Conservation (phyloP, 768 basidiomycete genomes). For the Dacryopinax spathularia region DNA sequence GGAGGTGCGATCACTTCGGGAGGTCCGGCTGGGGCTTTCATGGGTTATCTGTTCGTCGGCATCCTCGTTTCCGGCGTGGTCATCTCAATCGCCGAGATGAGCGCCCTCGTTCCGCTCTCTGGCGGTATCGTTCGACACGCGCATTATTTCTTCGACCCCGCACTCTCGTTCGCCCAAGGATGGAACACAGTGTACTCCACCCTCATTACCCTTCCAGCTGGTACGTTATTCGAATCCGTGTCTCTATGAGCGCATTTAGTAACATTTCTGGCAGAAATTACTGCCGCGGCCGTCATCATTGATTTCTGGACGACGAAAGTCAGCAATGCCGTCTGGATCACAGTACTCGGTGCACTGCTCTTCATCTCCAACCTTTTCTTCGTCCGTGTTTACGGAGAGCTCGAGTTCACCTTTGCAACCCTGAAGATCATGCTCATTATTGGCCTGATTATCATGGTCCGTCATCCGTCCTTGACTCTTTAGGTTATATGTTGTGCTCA, state of each 20-base stretch:
- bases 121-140: conserved; percentile 34
- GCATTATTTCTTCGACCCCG: conserved; percentile 40
- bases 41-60: conserved; percentile 23
- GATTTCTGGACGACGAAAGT: conserved; percentile 49
- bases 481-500: not conserved
- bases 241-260: not conserved
- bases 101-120: not conserved
- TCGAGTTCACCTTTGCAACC: conserved; percentile 26
- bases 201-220: not conserved
- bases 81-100: conserved; percentile 20
- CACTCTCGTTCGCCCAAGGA: conserved; percentile 43
- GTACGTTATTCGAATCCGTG: not conserved
- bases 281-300: conserved; percentile 53
- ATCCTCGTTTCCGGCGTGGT: conserved; percentile 22
- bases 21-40: conserved; percentile 23
- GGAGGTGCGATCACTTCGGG: conserved; percentile 19
- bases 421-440: conserved; percentile 27
- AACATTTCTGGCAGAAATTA: conserved; percentile 34
- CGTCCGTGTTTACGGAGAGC: conserved; percentile 14
- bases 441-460: conserved; percentile 24
- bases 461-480: not conserved
- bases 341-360: conserved; percentile 19
- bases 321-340: conserved; percentile 24
- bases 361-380: conserved; percentile 18
- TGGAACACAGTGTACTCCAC: conserved; percentile 13